Evolutionary conservation across 768 basidiomycete genomes (phyloP).

Genomic region (Imleria badia): DNA sequence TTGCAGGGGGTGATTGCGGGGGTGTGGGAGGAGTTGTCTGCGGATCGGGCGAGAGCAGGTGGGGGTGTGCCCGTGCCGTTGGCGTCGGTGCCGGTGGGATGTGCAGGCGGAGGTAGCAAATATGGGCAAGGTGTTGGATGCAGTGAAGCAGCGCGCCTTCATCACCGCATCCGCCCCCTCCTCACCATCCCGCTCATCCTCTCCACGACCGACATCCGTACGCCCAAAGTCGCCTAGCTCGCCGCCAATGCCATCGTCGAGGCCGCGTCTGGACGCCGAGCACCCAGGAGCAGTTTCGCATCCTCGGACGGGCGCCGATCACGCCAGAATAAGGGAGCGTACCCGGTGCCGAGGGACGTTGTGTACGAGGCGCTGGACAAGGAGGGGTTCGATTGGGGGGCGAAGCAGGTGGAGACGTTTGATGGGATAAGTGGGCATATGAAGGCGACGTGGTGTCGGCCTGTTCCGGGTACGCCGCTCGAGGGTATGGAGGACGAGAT

Average conservation of each 20-base stretch:
- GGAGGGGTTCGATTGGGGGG: slow-evolving; percentile 58
- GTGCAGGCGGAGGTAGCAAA: slow-evolving; percentile 51
- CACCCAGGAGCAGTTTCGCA: slow-evolving; percentile 70
- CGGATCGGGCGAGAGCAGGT: slow-evolving; percentile 36
- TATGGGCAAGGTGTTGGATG: slow-evolving; percentile 51
- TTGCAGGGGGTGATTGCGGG: slow-evolving; percentile 69
- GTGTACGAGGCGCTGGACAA: slow-evolving; percentile 34
- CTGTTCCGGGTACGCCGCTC: slow-evolving; percentile 59
- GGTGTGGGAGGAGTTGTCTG: slow-evolving; percentile 69
- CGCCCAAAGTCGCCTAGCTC: slow-evolving; percentile 55
- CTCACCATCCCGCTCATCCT: slow-evolving; percentile 61
- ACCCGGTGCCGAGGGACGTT: slow-evolving; percentile 20
- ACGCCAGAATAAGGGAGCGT: slow-evolving; percentile 41
- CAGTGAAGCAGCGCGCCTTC: slow-evolving; percentile 55
- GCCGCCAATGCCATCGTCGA: slow-evolving; percentile 40
- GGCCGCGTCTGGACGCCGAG: slow-evolving; percentile 70
- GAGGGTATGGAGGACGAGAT: slow-evolving; percentile 53
- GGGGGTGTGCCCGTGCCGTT: slow-evolving; percentile 18
- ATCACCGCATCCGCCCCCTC: slow-evolving; percentile 40
- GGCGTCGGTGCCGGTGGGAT: slow-evolving; percentile 24
- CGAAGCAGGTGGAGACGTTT: slow-evolving; percentile 59
- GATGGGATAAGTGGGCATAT: slow-evolving; percentile 56
- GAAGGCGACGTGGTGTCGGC: slow-evolving; percentile 73
- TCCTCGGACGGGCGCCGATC: slow-evolving; percentile 56
- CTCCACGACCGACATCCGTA: slow-evolving; percentile 50